Evolutionary conservation across 352 stramenopile genomes (phyloP).

Genomic region (Phytophthora pseudosyringae): DNA sequence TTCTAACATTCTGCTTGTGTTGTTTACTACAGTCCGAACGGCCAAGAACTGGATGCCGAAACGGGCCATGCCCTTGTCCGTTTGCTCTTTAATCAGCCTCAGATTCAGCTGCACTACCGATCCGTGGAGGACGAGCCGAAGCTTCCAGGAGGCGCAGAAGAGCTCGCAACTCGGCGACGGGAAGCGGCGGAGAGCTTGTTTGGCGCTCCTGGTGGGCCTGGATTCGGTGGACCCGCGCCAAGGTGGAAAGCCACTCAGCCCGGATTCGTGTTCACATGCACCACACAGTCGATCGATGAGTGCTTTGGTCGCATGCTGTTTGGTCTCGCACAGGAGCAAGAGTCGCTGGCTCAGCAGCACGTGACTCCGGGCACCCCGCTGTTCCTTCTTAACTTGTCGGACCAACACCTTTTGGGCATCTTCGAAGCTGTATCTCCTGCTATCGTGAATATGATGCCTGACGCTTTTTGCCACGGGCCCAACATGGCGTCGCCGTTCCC

Average conservation of each 20-base stretch:
- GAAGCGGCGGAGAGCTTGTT: slow-evolving; percentile 79
- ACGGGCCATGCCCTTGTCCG: slow-evolving; percentile 76
- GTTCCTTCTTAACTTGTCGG: slow-evolving; percentile 87
- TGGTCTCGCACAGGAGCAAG: slow-evolving; percentile 75
- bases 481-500: slow-evolving; percentile 70
- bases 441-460: slow-evolving; percentile 81
- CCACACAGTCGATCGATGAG: slow-evolving; percentile 83
- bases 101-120: slow-evolving; percentile 85
- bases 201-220: slow-evolving; percentile 29
- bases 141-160: slow-evolving; percentile 70
- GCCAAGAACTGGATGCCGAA: slow-evolving; percentile 68
- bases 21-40: slow-evolving; percentile 56
- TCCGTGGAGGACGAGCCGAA: slow-evolving; percentile 86
- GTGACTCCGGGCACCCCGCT: slow-evolving; percentile 80
- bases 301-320: slow-evolving; percentile 89
- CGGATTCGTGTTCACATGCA: slow-evolving; percentile 88
- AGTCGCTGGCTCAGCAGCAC: slow-evolving; percentile 63
- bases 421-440: slow-evolving; percentile 84
- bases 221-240: slow-evolving; percentile 38
- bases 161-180: slow-evolving; percentile 72
- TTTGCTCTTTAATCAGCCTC: slow-evolving; percentile 80
- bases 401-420: slow-evolving; percentile 83
- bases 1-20: slow-evolving; percentile 16
- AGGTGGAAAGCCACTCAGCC: slow-evolving; percentile 60
- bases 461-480: slow-evolving; percentile 67